A percentile compares a stretch with the other conserved stretches of the same genome.
These are phyloP conservation scores for Wolfiporia cocos DNA, from an alignment of 1,284 basidiomycete genomes.

Conservation along the genomic window DNA sequence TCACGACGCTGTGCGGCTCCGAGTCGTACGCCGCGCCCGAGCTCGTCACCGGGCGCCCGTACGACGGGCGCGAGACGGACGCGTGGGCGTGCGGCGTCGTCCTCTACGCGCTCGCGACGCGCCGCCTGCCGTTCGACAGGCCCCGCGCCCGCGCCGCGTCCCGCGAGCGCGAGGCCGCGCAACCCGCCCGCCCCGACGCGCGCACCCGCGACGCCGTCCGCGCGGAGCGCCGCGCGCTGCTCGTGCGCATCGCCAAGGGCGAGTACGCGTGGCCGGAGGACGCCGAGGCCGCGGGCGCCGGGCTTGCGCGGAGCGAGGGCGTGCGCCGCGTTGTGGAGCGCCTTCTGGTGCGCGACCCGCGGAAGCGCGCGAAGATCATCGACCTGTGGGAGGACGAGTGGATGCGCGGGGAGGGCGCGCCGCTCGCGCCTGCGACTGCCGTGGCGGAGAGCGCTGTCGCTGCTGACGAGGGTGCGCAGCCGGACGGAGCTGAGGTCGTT, in stretches of 20 bases:
- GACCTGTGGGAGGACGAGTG: slow-evolving; percentile 67
- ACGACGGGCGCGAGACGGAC: slow-evolving; percentile 87
- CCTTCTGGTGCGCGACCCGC: slow-evolving; percentile 66
- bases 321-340: slow-evolving; percentile 50
- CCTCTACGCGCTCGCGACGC: slow-evolving; percentile 78
- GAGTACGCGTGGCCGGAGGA: slow-evolving; percentile 66
- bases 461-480: neutral
- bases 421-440: slow-evolving; percentile 15
- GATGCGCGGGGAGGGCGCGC: slow-evolving; percentile 37
- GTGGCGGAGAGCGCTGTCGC: neutral
- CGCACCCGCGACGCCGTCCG: slow-evolving; percentile 1
- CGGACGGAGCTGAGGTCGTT: slow-evolving; percentile 3
- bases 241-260: slow-evolving; percentile 76
- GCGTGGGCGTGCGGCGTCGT: slow-evolving; percentile 90
- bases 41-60: slow-evolving; percentile 63
- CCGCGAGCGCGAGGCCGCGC: slow-evolving; percentile 7
- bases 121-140: slow-evolving; percentile 64
- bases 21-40: slow-evolving; percentile 93
- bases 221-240: slow-evolving; percentile 38
- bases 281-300: slow-evolving; percentile 9
- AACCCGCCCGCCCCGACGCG: slow-evolving; percentile 6
- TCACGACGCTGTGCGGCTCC: slow-evolving; percentile 86
- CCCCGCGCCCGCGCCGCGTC: slow-evolving; percentile 9
- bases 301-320: slow-evolving; percentile 40
- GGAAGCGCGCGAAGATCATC: slow-evolving; percentile 48